Conservation (phyloP, 202 grass and related monocot species). For the Sporobolus alterniflorus region DNA sequence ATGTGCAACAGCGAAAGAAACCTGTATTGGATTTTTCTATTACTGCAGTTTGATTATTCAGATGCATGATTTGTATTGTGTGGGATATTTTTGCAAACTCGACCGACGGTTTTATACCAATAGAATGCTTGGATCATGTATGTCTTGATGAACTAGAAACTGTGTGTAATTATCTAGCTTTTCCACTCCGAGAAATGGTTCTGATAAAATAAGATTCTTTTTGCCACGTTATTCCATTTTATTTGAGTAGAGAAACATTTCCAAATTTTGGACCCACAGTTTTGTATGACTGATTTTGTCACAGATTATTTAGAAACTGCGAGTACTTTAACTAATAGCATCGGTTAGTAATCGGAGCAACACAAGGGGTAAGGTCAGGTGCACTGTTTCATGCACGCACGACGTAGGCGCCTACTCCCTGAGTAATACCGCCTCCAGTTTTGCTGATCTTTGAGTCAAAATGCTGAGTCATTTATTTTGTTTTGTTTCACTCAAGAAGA, state of each 20-base stretch:
- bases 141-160: no score
- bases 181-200: no score
- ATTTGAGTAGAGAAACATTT: not conserved
- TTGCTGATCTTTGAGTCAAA: not conserved
- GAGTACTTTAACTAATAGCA: not conserved
- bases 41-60: not conserved
- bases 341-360: not conserved
- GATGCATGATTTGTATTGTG: not conserved
- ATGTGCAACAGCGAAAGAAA: not conserved
- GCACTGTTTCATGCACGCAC: no score
- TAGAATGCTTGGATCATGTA: no score
- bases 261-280: not conserved
- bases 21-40: not conserved
- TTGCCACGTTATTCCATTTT: not conserved
- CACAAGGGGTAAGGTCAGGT: no score
- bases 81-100: not conserved
- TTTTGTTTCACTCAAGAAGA: not conserved
- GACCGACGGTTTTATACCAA: no score
- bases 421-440: no score
- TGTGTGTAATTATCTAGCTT: no score
- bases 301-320: not conserved
- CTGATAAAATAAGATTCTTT: no score
- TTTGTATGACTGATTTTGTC: not conserved
- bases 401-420: no score
- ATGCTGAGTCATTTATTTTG: not conserved